Base-by-base conservation (phyloP, 2,329 filamentous ascomycete species). In the Colletotrichum falcatum region DNA sequence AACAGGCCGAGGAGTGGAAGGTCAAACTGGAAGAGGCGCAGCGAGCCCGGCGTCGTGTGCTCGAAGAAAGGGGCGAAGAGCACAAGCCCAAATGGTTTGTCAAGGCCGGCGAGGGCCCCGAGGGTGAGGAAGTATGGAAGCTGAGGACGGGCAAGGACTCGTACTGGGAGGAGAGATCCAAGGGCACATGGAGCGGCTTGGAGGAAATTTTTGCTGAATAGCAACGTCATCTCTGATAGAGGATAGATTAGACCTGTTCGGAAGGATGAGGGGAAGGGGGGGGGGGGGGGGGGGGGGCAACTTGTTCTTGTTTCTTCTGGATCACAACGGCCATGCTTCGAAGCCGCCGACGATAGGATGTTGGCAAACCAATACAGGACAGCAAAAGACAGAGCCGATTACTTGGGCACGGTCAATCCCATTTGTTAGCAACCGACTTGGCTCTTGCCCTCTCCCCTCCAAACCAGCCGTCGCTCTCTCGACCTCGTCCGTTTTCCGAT, bases 161-260 rank as follows among this genome's bases (percentile, higher is more conserved):
- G 11, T 99, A 99, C 81, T 99, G 96, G 96, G 95, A 97, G 78
- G 91, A 94, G 81, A 88, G 95, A 71, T 87, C 85, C 3, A 88
- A 83, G 73, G 91, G 91, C 1, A 84, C 84, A 66, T 97, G 93
- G 94, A 79, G 77, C 5, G 86, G 86, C 6, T 79, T 89, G 42
- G 82, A 85, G 73, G 81, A 87, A 56, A 83, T 90, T 62, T 90
- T 88, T 74, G 75, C 69, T 28, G 66, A 39, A 20, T 70, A 69
- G 61, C 33, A 39, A 49, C 28, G 30, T 7, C 5, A 26, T 42
- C 14, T 33, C 26, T 44, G n/a, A 26, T n/a, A 23, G 14, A 61
- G 26, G 33, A 16, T n/a, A 11, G 12, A 26, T 39, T 2, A 7
- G 33, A 11, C 33, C 18, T 26, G 12, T 37, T 26, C 12, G 7